Evolutionary conservation across 192 early-diverging fungal genomes (phyloP).

Genomic region (Coemansia sp.): DNA sequence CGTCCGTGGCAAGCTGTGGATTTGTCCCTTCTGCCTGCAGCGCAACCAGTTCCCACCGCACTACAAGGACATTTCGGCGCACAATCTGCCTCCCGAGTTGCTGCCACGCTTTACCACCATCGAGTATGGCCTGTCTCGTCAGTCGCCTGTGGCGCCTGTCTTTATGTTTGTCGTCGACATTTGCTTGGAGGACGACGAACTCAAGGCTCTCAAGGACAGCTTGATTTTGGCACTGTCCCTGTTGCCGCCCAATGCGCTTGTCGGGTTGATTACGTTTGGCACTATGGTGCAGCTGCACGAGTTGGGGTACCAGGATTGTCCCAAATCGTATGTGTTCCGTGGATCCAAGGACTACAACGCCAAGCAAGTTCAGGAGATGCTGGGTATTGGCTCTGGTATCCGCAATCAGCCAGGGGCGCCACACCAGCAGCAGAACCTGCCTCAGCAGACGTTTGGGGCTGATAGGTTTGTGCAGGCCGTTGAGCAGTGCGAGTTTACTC

Average conservation of each 20-base stretch:
- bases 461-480: conserved; percentile 87
- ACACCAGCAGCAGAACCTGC: conserved; percentile 24
- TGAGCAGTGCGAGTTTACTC: conserved; percentile 92
- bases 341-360: conserved; percentile 94
- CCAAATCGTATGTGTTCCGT: conserved; percentile 97
- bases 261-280: conserved; percentile 95
- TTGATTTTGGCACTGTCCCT: conserved; percentile 87
- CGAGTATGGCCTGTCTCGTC: conserved; percentile 89
- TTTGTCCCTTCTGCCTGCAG: conserved; percentile 97
- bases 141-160: conserved; percentile 86
- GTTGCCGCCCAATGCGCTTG: conserved; percentile 86
- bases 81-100: conserved; percentile 92
- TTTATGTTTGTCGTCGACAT: conserved; percentile 98
- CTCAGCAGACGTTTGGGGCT: conserved; percentile 49
- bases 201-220: conserved; percentile 94
- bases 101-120: conserved; percentile 91
- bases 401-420: conserved; percentile 43
- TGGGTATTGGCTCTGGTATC: conserved; percentile 67
- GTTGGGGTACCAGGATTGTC: conserved; percentile 91
- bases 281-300: conserved; percentile 99
- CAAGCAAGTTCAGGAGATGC: conserved; percentile 97
- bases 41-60: conserved; percentile 97
- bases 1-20: conserved; percentile 93
- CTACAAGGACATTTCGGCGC: conserved; percentile 91
- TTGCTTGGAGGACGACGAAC: conserved; percentile 91